These are phyloP conservation scores for Ophiostoma tasmaniense DNA, from an alignment of 2,329 filamentous ascomycete genomes.

Conservation along the genomic window DNA sequence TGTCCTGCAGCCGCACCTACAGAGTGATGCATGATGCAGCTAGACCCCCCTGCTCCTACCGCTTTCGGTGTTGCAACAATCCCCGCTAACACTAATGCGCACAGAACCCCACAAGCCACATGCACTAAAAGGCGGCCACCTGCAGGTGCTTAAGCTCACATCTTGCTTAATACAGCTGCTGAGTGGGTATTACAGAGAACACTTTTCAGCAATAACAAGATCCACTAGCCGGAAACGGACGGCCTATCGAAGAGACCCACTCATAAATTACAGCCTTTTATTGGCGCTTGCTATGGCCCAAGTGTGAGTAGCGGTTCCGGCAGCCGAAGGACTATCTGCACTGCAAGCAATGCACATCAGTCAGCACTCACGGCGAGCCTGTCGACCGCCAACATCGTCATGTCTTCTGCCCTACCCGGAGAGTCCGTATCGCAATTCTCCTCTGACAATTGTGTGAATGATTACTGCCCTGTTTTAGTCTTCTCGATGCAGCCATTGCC, in stretches of 20 bases:
- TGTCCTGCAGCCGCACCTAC: slow-evolving; percentile 13
- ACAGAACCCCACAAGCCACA: slow-evolving; percentile 10
- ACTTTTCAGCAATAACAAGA: slow-evolving; percentile 9
- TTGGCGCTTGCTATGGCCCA: not conserved
- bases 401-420: not conserved
- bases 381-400: not conserved
- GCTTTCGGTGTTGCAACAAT: slow-evolving; percentile 19
- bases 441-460: too few relatives aligned
- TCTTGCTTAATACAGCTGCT: not conserved
- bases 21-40: slow-evolving; percentile 11
- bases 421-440: not conserved
- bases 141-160: slow-evolving; percentile 9
- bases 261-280: not conserved
- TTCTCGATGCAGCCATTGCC: not conserved
- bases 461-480: not conserved
- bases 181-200: not conserved
- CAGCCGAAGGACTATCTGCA: not conserved
- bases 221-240: slow-evolving; percentile 1
- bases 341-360: not conserved
- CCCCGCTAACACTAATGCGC: slow-evolving; percentile 14
- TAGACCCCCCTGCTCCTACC: slow-evolving; percentile 17
- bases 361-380: not conserved
- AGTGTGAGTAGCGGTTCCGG: not conserved
- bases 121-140: slow-evolving; percentile 10
- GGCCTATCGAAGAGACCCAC: not conserved